Evolutionary conservation across 805 yeast genomes (phyloP), one percentile per base, ranked within the genome.

Genomic region (Teunomyces panamensis): DNA sequence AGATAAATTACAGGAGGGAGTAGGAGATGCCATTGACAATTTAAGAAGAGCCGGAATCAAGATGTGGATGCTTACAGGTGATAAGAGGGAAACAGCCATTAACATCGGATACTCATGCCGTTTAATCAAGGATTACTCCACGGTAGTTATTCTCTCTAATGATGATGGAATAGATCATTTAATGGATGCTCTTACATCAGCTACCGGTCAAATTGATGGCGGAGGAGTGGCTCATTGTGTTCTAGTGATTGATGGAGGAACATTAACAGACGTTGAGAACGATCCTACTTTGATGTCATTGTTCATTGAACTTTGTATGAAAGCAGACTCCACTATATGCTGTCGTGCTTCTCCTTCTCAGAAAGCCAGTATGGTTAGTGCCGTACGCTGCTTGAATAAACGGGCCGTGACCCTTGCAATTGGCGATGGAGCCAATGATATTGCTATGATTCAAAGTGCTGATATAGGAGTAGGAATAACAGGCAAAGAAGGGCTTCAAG

Each of bases 341-440:
- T 94, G 99, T 65, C 82, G 99, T 53, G 98, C 98, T 0, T 86
- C 96, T 6, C 99, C 99, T 0, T 84, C 97, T 0, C 99, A 94
- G 65, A 94, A 94, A 69, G 97, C 98, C 0, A 73, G 79, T 27
- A 84, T 94, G 88, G 98, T 94, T 2, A 67, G 81, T 26, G 77
- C 83, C 30, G 89, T 95, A n/a, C 76, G 98, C 44, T 71, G 76
- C n/a, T 69, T 84, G 48, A 78, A 85, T 57, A 83, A 77, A 43
- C 68, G 69, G 1, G 77, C 87, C 35, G 97, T 94, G 5, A 89
- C 97, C 0, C 74, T 94, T 51, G 99, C 99, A 0, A 87, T 94
- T 62, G 99, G 99, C 6, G 99, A 94, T 69, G 99, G 99, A 54
- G 99, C 99, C 2, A 94, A 94, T 63, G 99, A 94, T 67, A 91